Evolutionary conservation across 2,329 filamentous ascomycete genomes (phyloP).

Genomic region (Penicillium sp.): DNA sequence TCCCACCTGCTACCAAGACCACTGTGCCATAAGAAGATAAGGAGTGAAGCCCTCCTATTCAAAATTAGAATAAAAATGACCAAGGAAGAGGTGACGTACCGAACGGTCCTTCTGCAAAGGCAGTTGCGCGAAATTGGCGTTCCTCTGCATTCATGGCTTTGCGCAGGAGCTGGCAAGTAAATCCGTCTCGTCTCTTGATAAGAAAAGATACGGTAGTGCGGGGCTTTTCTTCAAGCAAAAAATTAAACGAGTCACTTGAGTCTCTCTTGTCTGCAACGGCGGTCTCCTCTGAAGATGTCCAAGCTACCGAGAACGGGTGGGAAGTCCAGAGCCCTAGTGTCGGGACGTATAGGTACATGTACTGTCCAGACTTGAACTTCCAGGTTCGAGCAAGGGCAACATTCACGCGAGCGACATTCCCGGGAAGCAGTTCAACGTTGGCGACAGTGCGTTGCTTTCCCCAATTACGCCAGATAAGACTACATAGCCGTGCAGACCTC

Average conservation of each 20-base stretch:
- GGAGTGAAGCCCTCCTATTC: constrained; percentile 35
- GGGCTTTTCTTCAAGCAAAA: constrained; percentile 31
- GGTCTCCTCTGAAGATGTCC: constrained; percentile 35
- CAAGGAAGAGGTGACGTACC: constrained; percentile 27
- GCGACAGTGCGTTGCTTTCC: constrained; percentile 54
- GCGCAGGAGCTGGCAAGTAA: constrained; percentile 37
- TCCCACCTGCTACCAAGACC: constrained; percentile 42
- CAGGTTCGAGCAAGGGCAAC: constrained; percentile 37
- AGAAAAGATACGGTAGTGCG: constrained; percentile 39
- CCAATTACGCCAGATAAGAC: constrained; percentile 58
- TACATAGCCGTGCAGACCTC: constrained; percentile 51
- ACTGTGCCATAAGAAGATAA: constrained; percentile 40
- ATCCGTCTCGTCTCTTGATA: constrained; percentile 40
- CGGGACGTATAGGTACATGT: constrained; percentile 64
- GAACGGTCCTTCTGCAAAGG: constrained; percentile 42
- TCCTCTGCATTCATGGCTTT: constrained; percentile 34
- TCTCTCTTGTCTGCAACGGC: constrained; percentile 30
- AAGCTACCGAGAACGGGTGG: constrained; percentile 49
- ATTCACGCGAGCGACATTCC: constrained; percentile 57
- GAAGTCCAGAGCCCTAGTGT: constrained; percentile 47
- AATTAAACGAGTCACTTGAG: constrained; percentile 37
- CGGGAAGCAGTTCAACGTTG: constrained; percentile 60
- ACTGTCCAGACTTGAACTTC: constrained; percentile 50
- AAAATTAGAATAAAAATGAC: not conserved
- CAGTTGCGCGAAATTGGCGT: constrained; percentile 31